A percentile compares a stretch with the other conserved stretches of the same genome.
Conservation (phyloP, 306 rosid genomes). For the Castanea mollissima region DNA sequence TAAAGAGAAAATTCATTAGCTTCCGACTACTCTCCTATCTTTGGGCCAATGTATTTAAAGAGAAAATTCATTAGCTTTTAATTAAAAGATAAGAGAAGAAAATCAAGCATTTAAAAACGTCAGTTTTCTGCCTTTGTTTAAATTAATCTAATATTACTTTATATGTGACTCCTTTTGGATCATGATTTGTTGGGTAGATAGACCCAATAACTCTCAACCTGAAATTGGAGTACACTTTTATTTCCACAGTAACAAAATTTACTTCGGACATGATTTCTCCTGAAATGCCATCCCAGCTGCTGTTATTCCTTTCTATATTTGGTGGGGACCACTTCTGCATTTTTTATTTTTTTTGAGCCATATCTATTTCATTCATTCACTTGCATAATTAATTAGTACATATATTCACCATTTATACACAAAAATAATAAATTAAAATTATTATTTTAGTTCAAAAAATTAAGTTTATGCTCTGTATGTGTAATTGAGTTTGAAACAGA, state of each 20-base stretch:
- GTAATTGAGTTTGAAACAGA: too few species aligned
- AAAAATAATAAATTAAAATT: too few species aligned
- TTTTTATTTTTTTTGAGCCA: too few species aligned
- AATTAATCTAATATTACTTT: not conserved
- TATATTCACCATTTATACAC: too few species aligned
- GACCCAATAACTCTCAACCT: not conserved
- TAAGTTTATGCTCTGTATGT: too few species aligned
- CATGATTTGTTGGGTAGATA: not conserved
- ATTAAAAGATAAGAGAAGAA: conserved; percentile 13
- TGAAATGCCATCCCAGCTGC: too few species aligned
- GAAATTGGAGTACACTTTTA: not conserved
- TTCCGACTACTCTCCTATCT: not conserved
- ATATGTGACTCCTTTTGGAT: not conserved
- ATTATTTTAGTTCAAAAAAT: too few species aligned
- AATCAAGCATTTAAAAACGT: conserved; percentile 16
- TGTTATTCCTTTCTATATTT: too few species aligned
- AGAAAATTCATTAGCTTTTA: conserved; percentile 18
- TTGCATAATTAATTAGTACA: too few species aligned
- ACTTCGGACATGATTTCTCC: too few species aligned
- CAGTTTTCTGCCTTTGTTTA: not conserved
- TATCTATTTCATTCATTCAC: too few species aligned
- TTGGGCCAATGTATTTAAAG: conserved; percentile 6
- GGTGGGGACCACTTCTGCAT: too few species aligned
- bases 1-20: conserved; percentile 11
- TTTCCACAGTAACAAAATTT: not conserved